These are phyloP conservation scores for Epichloe bromicola DNA, from an alignment of 2,329 filamentous ascomycete species.

Conservation along the genomic window DNA sequence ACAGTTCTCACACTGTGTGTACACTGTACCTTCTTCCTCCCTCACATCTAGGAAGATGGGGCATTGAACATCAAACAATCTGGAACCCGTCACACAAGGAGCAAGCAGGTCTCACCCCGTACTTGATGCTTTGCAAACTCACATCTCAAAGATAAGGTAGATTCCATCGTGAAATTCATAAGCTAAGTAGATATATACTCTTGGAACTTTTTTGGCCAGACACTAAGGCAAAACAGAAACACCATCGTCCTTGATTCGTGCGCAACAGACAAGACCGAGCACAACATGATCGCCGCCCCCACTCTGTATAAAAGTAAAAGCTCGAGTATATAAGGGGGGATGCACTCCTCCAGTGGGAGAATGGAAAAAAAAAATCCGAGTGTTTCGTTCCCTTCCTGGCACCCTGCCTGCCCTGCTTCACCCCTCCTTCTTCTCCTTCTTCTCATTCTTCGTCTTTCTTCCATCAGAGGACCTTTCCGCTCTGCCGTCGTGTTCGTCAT, in stretches of 20 bases:
- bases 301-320: not conserved
- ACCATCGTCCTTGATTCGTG: not conserved
- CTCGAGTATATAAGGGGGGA: not conserved
- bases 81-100: too few species aligned
- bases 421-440: not conserved
- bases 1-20: not conserved
- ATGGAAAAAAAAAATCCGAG: not conserved
- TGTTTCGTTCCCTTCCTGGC: not conserved
- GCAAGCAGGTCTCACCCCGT: too few species aligned
- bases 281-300: conserved; percentile 4
- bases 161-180: conserved; percentile 7
- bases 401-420: not conserved
- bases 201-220: conserved; percentile 1
- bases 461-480: not conserved
- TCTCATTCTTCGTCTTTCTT: not conserved
- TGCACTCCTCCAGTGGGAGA: not conserved
- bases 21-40: not conserved
- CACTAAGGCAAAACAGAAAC: not conserved
- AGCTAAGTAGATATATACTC: conserved; percentile 1
- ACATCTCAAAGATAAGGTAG: not conserved
- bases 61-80: too few species aligned
- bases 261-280: conserved; percentile 10
- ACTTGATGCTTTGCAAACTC: not conserved
- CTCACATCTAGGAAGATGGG: too few species aligned
- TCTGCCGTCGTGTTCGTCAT: not conserved